Evolutionary conservation across 2,329 filamentous ascomycete genomes (phyloP), one percentile per base, ranked within the genome.

Genomic region (Ophiostoma ulmi): DNA sequence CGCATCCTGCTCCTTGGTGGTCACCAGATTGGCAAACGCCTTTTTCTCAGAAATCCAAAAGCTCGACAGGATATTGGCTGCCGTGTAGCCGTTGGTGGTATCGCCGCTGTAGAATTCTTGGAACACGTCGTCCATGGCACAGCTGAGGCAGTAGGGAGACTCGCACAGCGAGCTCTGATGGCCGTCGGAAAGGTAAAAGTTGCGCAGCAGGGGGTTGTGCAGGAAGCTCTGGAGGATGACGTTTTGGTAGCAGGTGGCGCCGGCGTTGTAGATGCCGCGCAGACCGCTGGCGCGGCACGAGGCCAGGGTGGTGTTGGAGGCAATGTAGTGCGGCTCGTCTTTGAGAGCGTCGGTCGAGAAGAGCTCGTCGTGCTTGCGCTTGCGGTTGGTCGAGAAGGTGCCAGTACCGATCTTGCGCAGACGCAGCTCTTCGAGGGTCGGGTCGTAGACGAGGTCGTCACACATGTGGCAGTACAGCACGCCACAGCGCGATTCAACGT

Each of bases 221-320:
- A 98, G 87, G 75, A 99, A 89, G 71, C 91, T 93, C 79, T 98
- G 95, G 20, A 99, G 84, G 67, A 98, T 93, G 39, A 97, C 94
- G 76, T 95, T 97, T 85, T 98, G 94, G 80, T 97, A 99, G 82
- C 94, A 99, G 13, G 95, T 98, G 72, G 96, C 93, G n/a, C 94
- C 95, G 78, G 97, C 94, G 77, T 98, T 99, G 80, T 97, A 97
- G 72, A 99, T 90, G 41, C 94, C 94, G 48, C 95, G 89, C 55
- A 97, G 87, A 11, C 95, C 94, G 75, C 91, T 93, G 22, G 93
- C 93, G 71, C 92, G 89, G 78, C 78, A 75, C 70, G 74, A 74
- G 7, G 92, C 90, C 71, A 89, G 87, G 38, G 87, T 90, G 14
- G 93, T 94, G 77, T 97, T 96, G 72, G 85, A 85, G 58, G 88